Evolutionary conservation across 805 yeast species (phyloP), one percentile per base, ranked within the genome.

Genomic region (Pichia scutulata): DNA sequence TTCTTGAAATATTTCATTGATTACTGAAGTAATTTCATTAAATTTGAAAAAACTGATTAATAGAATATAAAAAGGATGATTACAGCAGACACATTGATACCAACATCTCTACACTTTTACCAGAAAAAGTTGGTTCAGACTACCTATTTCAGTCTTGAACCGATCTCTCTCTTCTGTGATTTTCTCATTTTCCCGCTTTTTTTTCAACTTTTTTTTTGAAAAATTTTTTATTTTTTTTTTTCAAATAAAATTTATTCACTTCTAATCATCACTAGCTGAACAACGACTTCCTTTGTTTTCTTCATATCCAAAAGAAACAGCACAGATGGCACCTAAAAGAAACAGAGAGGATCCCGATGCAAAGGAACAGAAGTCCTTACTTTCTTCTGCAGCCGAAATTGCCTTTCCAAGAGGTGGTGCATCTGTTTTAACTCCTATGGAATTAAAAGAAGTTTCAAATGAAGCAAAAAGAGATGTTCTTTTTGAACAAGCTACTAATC

Each of bases 401-500:
- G 74, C 85, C 13, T 93, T 93, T 64, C 99, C 99, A 46, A 86
- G 99, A 80, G 99, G 99, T 59, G 99, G 99, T 46, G 81, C 84
- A 13, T 78, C 92, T 25, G 87, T 81, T 24, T 76, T 93, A 61
- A 80, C 96, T 4, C 89, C 98, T 7, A 71, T 93, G 57, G 99
- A 93, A 69, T 81, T 89, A 57, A 89, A 89, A 65, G 93, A 89
- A 63, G 92, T 92, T 47, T 84, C 96, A 40, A 89, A 89, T 64
- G 95, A 92, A 67, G 99, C 92, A 45, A 82, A 90, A 22, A 80
- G 78, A 55, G 99, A 93, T 69, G 93, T 87, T 40, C 71, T 90
- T 46, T 86, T 87, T 55, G 92, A 70, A 53, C 63, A 44, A 50
- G 9, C 40, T 5, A 16, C 46, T n/a, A 46, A 46, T 26, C 16